phyloP scores from a whole-genome alignment of 2,329 filamentous ascomycete genomes.

The Colletotrichum gloeosporioides region DNA sequence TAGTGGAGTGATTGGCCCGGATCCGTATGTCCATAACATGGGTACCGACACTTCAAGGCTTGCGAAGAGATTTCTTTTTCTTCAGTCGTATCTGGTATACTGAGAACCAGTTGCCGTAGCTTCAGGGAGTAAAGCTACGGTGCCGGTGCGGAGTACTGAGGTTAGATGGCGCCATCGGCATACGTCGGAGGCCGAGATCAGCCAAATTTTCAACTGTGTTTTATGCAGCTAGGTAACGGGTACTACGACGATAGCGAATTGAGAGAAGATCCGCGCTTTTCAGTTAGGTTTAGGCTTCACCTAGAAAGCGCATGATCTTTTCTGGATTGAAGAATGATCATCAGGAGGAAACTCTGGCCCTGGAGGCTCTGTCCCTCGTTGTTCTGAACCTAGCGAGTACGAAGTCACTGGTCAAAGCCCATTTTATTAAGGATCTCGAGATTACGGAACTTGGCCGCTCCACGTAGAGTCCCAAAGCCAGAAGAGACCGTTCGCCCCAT shows the following conservation, averaged over 20 bases:
- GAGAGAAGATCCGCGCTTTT: not conserved
- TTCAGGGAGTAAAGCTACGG: not conserved
- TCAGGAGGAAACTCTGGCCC: not conserved
- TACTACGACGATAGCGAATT: accelerated
- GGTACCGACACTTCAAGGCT: not conserved
- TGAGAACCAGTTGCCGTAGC: not conserved
- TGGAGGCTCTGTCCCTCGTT: not conserved
- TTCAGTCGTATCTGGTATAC: not conserved
- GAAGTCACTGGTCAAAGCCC: not conserved
- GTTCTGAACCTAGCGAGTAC: not conserved
- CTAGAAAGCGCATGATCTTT: not conserved
- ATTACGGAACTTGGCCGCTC: not conserved
- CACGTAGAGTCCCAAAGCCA: not conserved
- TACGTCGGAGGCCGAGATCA: not conserved
- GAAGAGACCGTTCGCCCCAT: not conserved
- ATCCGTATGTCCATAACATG: not conserved
- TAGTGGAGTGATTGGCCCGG: not conserved
- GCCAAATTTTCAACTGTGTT: not conserved
- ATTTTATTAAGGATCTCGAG: not conserved
- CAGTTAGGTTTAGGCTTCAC: accelerated
- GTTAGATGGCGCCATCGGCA: not conserved
- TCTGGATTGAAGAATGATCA: not conserved
- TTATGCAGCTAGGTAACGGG: not conserved
- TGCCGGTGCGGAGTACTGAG: not conserved
- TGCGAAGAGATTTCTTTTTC: not conserved